These are phyloP conservation scores for Scenedesmus sp. DNA, from an alignment of 163 green algal species.

Conservation along the genomic window DNA sequence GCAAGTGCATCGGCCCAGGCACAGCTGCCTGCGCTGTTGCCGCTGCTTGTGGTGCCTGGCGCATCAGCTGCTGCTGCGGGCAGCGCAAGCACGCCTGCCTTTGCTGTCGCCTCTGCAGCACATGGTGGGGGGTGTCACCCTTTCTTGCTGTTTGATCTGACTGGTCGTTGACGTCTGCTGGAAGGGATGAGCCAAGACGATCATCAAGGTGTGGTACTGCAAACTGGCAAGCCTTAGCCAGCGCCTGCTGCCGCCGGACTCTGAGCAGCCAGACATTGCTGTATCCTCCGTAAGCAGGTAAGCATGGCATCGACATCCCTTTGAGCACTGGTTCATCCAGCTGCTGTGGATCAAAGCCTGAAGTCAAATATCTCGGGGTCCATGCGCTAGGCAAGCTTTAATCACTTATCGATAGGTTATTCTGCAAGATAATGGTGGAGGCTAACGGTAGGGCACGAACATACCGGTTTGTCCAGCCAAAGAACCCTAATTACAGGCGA, in stretches of 20 bases:
- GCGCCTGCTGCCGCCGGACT: conserved; percentile 1
- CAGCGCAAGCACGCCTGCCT: neutral
- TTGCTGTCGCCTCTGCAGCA: neutral
- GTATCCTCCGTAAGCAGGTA: conserved; percentile 15
- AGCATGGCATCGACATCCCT: conserved; percentile 16
- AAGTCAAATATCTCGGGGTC: too few species aligned
- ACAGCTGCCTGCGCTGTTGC: conserved; percentile 1
- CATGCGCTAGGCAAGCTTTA: too few species aligned
- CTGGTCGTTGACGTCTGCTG: neutral
- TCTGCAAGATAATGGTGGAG: too few species aligned
- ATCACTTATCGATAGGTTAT: too few species aligned
- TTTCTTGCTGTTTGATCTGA: neutral
- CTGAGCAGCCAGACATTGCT: conserved; percentile 10
- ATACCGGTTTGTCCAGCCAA: too few species aligned
- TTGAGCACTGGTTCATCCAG: neutral
- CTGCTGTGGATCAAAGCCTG: too few species aligned
- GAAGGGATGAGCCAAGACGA: neutral
- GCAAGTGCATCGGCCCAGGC: neutral
- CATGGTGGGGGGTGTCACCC: too few species aligned
- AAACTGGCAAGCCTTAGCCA: neutral
- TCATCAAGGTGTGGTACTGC: neutral
- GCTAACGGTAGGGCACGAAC: too few species aligned
- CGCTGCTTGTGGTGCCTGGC: neutral
- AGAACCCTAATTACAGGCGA: too few species aligned
- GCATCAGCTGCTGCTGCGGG: neutral